phyloP scores from a whole-genome alignment of 164 flowering plant species.

The Dillenia turbinata region DNA sequence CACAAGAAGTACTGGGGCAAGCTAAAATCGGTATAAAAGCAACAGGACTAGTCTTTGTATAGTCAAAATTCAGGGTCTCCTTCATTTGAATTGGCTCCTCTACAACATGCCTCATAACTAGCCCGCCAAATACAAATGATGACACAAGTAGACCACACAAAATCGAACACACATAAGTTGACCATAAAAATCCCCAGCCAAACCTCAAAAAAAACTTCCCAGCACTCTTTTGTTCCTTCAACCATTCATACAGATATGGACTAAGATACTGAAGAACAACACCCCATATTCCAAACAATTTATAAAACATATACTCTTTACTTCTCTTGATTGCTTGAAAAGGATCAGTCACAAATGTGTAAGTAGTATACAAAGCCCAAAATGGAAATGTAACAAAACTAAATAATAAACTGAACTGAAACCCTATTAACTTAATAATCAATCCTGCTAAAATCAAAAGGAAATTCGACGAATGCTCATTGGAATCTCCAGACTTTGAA shows the following conservation, averaged over 20 bases:
- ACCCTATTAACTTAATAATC: too few relatives aligned
- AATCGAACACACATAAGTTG: conserved; percentile 45
- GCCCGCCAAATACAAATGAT: conserved; percentile 54
- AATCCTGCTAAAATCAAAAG: too few relatives aligned
- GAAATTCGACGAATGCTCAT: too few relatives aligned
- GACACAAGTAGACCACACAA: conserved; percentile 43
- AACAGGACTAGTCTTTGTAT: conserved; percentile 59
- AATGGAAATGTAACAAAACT: too few relatives aligned
- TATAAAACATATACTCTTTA: conserved; percentile 2
- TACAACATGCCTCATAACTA: conserved; percentile 48
- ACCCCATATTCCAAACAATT: not conserved
- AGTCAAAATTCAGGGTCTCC: conserved; percentile 71
- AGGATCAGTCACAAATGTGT: not conserved
- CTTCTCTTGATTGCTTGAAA: conserved; percentile 4
- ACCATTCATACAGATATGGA: conserved; percentile 15
- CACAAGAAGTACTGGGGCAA: conserved; percentile 25
- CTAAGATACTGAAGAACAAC: not conserved
- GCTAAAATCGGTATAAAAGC: conserved; percentile 53
- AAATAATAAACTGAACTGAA: too few relatives aligned
- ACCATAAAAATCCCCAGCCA: conserved; percentile 68
- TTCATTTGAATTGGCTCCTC: conserved; percentile 60
- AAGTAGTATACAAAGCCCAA: too few relatives aligned
- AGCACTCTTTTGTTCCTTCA: conserved; percentile 23
- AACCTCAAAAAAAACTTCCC: conserved; percentile 27
- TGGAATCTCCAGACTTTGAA: too few relatives aligned